phyloP scores from a whole-genome alignment of 148 eudicot species.

The Rhododendron vialii region DNA sequence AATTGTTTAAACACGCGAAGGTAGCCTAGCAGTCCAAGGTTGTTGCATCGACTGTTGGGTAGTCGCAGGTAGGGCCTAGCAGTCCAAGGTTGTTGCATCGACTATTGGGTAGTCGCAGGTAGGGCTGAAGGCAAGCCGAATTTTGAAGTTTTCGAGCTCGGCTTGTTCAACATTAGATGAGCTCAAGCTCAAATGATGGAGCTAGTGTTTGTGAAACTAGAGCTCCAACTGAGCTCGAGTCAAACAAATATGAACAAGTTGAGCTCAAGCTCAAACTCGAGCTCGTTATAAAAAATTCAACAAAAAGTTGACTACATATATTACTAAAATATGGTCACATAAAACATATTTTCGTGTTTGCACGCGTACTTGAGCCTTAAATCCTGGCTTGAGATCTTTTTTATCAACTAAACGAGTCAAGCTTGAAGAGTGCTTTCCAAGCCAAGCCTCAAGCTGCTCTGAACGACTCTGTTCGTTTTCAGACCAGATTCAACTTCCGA shows the following conservation, averaged over 20 bases:
- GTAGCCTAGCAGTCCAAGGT: neutral
- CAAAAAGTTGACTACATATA: neutral
- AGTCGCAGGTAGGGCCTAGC: neutral
- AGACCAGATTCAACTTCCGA: neutral
- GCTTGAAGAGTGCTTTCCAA: neutral
- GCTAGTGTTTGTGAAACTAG: neutral
- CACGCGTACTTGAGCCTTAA: neutral
- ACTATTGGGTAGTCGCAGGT: neutral
- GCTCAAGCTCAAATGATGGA: neutral
- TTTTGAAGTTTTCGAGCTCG: neutral
- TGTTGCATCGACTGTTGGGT: neutral
- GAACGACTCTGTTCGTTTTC: neutral
- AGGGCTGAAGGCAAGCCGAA: neutral
- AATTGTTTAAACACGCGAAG: neutral
- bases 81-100: neutral
- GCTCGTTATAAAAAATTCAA: neutral
- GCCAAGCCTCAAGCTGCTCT: neutral
- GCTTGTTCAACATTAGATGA: neutral
- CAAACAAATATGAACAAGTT: neutral
- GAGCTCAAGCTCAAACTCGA: neutral
- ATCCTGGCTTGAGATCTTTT: neutral
- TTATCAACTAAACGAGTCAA: neutral
- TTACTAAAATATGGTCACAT: neutral
- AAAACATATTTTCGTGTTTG: neutral
- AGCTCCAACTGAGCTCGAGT: neutral